These are phyloP conservation scores for Saccharomyces paradoxus DNA, from an alignment of 805 yeast species.

Conservation along the genomic window DNA sequence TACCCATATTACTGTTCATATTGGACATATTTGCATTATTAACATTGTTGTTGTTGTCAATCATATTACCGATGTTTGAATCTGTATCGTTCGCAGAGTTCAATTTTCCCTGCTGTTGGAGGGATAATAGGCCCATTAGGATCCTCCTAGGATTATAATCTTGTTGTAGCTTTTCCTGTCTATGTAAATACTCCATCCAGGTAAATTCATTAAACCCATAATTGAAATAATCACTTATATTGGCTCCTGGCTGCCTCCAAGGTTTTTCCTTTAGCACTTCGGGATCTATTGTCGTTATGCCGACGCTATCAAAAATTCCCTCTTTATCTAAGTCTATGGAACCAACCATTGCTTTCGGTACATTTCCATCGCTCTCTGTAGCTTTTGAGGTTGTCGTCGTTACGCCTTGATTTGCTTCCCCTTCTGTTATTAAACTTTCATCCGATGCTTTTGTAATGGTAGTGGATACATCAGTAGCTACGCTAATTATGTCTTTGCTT, in stretches of 20 bases:
- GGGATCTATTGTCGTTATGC: constrained; percentile 71
- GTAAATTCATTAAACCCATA: constrained; percentile 94
- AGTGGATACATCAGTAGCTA: constrained; percentile 12
- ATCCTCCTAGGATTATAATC: constrained; percentile 79
- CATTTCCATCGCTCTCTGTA: constrained; percentile 3
- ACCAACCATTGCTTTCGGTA: constrained; percentile 11
- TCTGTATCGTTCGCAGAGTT: constrained; percentile 23
- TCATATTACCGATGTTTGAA: not conserved
- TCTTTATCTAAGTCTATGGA: constrained; percentile 30
- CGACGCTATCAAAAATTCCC: constrained; percentile 58
- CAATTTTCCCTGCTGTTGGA: constrained; percentile 32
- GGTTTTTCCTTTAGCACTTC: constrained; percentile 88
- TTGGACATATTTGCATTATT: constrained; percentile 2
- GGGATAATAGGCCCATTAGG: constrained; percentile 42
- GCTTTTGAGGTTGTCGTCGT: not conserved
- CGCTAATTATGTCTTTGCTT: constrained; percentile 3
- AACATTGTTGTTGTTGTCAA: constrained; percentile 14
- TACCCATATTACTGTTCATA: not conserved
- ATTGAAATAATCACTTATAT: constrained; percentile 87
- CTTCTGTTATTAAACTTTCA: constrained; percentile 7
- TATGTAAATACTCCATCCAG: constrained; percentile 87
- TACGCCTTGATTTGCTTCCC: not conserved
- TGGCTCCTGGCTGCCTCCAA: constrained; percentile 97
- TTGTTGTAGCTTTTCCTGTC: constrained; percentile 73
- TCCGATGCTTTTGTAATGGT: constrained; percentile 6